A percentile compares a stretch with the other conserved stretches of the same genome.
Conservation (phyloP, 257 asterid species). For the Solanum sparsipilum region DNA sequence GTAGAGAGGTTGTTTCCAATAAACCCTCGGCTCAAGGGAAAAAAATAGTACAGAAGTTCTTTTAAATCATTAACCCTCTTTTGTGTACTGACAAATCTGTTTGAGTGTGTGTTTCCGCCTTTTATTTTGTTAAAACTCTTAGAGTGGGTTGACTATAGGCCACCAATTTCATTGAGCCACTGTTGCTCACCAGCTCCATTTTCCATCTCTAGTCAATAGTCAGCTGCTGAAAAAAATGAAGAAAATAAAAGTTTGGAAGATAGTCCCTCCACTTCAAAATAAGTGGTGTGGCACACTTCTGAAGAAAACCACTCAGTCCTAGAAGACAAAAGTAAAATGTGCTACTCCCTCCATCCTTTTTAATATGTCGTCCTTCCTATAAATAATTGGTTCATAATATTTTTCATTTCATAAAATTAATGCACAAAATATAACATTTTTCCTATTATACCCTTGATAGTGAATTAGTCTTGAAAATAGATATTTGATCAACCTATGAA, state of each 20-base stretch:
- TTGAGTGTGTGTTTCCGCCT: neutral
- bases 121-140: neutral
- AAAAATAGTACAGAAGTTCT: neutral
- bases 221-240: neutral
- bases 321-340: too few species aligned
- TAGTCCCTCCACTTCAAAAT: neutral
- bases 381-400: too few species aligned
- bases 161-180: neutral
- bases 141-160: neutral
- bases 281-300: neutral
- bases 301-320: too few species aligned
- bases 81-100: neutral
- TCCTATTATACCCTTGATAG: too few species aligned
- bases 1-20: too few species aligned
- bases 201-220: neutral
- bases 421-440: too few species aligned
- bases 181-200: too few species aligned
- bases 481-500: too few species aligned
- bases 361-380: too few species aligned
- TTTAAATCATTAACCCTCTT: neutral
- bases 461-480: too few species aligned
- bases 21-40: neutral
- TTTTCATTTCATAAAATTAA: too few species aligned
- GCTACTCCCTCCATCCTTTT: too few species aligned
- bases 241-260: neutral